These are phyloP conservation scores for Hysterangium stoloniferum DNA, from an alignment of 768 basidiomycete genomes.

Conservation along the genomic window DNA sequence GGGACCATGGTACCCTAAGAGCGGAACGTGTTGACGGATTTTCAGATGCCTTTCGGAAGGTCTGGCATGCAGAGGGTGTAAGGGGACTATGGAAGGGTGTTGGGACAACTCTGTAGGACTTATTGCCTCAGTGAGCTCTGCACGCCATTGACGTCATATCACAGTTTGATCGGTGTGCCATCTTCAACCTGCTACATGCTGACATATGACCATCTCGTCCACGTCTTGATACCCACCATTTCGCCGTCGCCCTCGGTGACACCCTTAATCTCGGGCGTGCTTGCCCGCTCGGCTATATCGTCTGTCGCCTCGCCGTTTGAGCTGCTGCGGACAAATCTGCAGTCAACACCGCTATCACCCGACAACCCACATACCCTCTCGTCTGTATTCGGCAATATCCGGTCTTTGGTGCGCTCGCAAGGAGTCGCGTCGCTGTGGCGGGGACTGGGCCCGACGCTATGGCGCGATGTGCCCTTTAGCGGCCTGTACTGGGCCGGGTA, in stretches of 20 bases:
- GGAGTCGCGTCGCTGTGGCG: constrained; percentile 78
- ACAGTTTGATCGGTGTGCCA: constrained; percentile 83
- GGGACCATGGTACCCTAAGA: constrained; percentile 64
- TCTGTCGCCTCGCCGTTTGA: constrained; percentile 82
- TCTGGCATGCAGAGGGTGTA: constrained; percentile 73
- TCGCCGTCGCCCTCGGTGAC: constrained; percentile 45
- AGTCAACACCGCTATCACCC: constrained; percentile 72
- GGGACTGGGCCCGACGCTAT: constrained; percentile 85
- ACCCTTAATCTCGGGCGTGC: constrained; percentile 75
- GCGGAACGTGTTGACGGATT: constrained; percentile 78
- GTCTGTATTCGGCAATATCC: constrained; percentile 62
- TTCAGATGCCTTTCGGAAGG: constrained; percentile 73
- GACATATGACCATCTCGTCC: constrained; percentile 83
- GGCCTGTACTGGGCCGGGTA: constrained; percentile 97
- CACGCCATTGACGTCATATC: constrained; percentile 14
- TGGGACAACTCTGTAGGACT: constrained; percentile 77
- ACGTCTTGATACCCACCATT: constrained; percentile 51
- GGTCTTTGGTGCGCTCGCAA: constrained; percentile 46
- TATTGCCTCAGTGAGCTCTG: not conserved
- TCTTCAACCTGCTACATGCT: constrained; percentile 92
- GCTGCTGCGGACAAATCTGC: constrained; percentile 87
- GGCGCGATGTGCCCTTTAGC: constrained; percentile 97
- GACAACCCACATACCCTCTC: constrained; percentile 67
- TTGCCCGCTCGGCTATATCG: constrained; percentile 75
- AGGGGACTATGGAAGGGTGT: constrained; percentile 93